Evolutionary conservation across 306 rosid species (phyloP).

Genomic region (Prunus persica): Prunus_persica_NCBIv2 NC_034011.1:25771501-25772000

Average conservation of each 20-base stretch:
- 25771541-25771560: background rate
- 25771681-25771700: background rate
- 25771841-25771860: constrained; percentile 22
- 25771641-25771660: background rate
- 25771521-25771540: background rate
- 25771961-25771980: background rate
- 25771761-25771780: background rate
- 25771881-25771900: background rate
- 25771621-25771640: background rate
- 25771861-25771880: constrained; percentile 1
- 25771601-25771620: background rate
- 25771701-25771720: background rate
- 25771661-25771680: background rate
- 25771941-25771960: background rate
- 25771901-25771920: background rate
- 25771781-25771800: background rate
- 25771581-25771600: too few relatives aligned
- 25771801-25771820: background rate
- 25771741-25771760: background rate
- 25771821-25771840: constrained; percentile 2
- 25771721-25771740: background rate
- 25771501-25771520: background rate
- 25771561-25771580: too few relatives aligned
- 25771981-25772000: background rate
- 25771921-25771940: background rate